These are phyloP conservation scores for Penicillium verrucosum DNA, from an alignment of 2,329 filamentous ascomycete species.

Conservation along the genomic window DNA sequence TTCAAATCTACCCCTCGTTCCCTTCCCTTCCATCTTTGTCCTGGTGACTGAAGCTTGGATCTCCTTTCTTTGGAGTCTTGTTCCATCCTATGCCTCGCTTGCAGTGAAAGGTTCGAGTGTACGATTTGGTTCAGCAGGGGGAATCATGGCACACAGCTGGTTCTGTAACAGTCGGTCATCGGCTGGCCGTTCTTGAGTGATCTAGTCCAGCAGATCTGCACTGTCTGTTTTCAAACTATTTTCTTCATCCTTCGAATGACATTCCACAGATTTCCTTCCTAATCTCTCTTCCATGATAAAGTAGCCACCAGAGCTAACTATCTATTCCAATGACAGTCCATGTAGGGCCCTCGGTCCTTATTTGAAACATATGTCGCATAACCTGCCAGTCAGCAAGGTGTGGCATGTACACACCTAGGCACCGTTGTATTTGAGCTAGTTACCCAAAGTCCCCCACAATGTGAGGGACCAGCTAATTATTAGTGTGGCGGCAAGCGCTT, in stretches of 20 bases:
- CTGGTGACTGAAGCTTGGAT: background rate
- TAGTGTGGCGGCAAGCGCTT: background rate
- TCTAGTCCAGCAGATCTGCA: background rate
- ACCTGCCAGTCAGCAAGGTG: background rate
- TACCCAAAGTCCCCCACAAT: background rate
- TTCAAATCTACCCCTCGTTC: conserved; percentile 7
- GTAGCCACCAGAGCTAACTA: background rate
- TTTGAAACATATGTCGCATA: background rate
- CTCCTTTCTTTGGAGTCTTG: background rate
- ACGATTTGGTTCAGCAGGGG: background rate
- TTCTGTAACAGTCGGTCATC: background rate
- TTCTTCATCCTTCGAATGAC: background rate
- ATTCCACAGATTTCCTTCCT: background rate
- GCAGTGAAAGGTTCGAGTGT: background rate
- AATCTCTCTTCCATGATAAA: background rate
- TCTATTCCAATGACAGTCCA: background rate
- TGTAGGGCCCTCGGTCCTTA: too few species aligned
- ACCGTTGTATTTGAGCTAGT: background rate
- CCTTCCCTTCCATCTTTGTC: background rate
- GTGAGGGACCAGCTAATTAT: background rate
- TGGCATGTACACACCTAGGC: background rate
- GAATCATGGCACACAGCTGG: background rate
- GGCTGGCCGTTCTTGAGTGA: background rate
- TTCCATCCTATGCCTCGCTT: background rate
- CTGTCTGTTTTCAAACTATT: background rate